These are phyloP conservation scores for Anthostomella pinea DNA, from an alignment of 2,329 filamentous ascomycete genomes.

Conservation along the genomic window DNA sequence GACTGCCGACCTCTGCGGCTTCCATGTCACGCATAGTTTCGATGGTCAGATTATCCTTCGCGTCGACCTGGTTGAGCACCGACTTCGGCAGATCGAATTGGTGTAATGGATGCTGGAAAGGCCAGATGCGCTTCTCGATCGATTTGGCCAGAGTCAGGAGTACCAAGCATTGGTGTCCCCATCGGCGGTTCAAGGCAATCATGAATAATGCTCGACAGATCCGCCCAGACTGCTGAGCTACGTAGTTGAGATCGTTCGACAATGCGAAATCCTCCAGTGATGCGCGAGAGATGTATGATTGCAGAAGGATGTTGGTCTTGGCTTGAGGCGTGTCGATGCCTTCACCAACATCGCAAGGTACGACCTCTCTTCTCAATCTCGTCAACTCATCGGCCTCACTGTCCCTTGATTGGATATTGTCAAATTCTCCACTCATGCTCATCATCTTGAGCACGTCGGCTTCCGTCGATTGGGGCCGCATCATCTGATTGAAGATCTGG, in stretches of 20 bases:
- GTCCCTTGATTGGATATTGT: constrained; percentile 92
- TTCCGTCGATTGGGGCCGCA: constrained; percentile 81
- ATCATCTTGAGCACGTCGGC: constrained; percentile 95
- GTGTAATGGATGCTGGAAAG: constrained; percentile 89
- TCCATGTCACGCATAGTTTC: constrained; percentile 93
- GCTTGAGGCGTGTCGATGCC: constrained; percentile 69
- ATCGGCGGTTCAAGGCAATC: constrained; percentile 91
- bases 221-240: constrained; percentile 90
- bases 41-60: constrained; percentile 73
- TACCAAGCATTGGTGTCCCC: constrained; percentile 93
- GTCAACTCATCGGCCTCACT: constrained; percentile 86
- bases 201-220: constrained; percentile 96
- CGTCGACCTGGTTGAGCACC: constrained; percentile 78
- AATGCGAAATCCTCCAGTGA: constrained; percentile 92
- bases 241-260: constrained; percentile 87
- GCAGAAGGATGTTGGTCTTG: constrained; percentile 93
- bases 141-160: constrained; percentile 91
- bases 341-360: constrained; percentile 78
- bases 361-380: constrained; percentile 65
- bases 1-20: constrained; percentile 77
- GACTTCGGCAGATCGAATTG: constrained; percentile 90
- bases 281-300: constrained; percentile 87
- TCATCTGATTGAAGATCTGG: constrained; percentile 94
- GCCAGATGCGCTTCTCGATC: constrained; percentile 94
- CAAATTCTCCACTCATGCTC: constrained; percentile 95